Base-by-base conservation (phyloP, 495 filamentous ascomycete genomes). In the Schizothecium vesticola region DNA sequence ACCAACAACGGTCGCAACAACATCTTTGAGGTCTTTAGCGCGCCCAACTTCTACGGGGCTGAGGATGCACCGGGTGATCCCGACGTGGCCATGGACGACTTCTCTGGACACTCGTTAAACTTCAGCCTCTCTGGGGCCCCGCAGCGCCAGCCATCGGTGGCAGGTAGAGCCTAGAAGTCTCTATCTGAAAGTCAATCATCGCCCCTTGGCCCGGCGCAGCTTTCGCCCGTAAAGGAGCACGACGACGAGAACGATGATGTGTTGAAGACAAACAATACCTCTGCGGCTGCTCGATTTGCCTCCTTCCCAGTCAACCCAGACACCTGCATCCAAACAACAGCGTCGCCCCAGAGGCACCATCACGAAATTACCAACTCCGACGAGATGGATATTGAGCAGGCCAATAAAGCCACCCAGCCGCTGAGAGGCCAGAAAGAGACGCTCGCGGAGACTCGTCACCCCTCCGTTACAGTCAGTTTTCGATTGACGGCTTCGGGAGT, bases 1-100 rank as follows among this genome's bases (percentile, higher is more conserved):
- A 87, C 84, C 9, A 86, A 85, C 65, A 83, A 83, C 56, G 84
- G 84, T 23, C 80, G 81, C 0, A 78, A 81, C 64, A 87, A 87
- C 69, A 87, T 87, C 51, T 87, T 86, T 71, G 81, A 82, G 71
- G 83, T 85, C 2, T 75, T 71, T 33, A 82, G 82, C 36, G 79
- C 80, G 16, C 83, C 75, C 6, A 78, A 75, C 3, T 24, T 75
- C 1, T 71, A 78, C 67, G 79, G 80, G 24, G 63, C 71, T 9
- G 81, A 83, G 16, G 82, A 85, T 59, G 82, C 82, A 56, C 77
- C 75, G 4, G 82, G 81, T 22, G 82, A 85, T 60, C 78, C 78
- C 11, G 82, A 85, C 67, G 36, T 74, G 3, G 73, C 74, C 43
- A 70, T 76, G 66, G 74, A 75, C 33, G 62, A 63, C 5, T 77